Evolutionary conservation across 768 basidiomycete species (phyloP).

Genomic region (Tylopilus felleus): DNA sequence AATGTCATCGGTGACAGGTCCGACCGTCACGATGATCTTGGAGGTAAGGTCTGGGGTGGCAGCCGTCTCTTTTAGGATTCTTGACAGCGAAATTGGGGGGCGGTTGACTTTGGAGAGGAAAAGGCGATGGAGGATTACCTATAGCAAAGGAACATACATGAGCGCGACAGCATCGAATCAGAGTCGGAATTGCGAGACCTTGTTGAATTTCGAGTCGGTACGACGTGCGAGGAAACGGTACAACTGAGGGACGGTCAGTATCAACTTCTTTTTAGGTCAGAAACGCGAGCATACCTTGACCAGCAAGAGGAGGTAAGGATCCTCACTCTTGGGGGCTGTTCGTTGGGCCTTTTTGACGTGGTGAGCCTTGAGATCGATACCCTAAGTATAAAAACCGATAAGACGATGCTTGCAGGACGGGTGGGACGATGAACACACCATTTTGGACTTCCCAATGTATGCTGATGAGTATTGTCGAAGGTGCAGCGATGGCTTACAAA

Average conservation of each 20-base stretch:
- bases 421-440: slow-evolving; percentile 65
- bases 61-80: slow-evolving; percentile 80
- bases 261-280: slow-evolving; percentile 1
- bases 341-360: slow-evolving; percentile 98
- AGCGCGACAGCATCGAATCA: slow-evolving; percentile 9
- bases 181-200: slow-evolving; percentile 44
- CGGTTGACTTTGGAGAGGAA: slow-evolving; percentile 98
- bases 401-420: slow-evolving; percentile 21
- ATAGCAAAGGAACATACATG: slow-evolving; percentile 15
- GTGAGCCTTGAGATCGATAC: slow-evolving; percentile 94
- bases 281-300: slow-evolving; percentile 71
- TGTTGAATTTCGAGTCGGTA: slow-evolving; percentile 95
- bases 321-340: slow-evolving; percentile 96
- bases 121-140: slow-evolving; percentile 93
- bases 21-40: slow-evolving; percentile 87
- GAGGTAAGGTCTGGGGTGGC: slow-evolving; percentile 61
- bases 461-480: slow-evolving; percentile 45
- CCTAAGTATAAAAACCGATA: slow-evolving; percentile 43
- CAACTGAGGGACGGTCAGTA: slow-evolving; percentile 50
- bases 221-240: slow-evolving; percentile 99
- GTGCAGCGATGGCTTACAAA: slow-evolving; percentile 49
- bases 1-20: slow-evolving; percentile 93
- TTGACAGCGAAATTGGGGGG: slow-evolving; percentile 91
- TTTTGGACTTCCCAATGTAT: slow-evolving; percentile 64
- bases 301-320: slow-evolving; percentile 96